Evolutionary conservation across 305 asterid genomes (phyloP).

Genomic region (Petunia hybrid): DNA sequence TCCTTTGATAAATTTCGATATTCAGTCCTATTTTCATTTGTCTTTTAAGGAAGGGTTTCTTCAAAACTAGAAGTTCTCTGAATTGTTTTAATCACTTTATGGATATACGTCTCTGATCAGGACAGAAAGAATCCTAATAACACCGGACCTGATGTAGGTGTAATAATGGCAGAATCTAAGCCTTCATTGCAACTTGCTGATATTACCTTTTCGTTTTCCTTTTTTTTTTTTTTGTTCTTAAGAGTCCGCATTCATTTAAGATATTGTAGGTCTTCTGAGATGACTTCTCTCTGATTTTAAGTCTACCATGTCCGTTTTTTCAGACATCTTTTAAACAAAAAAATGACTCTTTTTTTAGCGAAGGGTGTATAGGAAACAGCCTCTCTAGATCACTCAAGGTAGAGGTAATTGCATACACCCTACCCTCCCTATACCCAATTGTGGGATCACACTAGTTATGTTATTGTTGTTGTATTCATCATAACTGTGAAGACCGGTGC

Average conservation of each 20-base stretch:
- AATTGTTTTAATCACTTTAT: neutral
- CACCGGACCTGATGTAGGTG: neutral
- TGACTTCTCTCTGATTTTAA: neutral
- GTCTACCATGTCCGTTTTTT: neutral
- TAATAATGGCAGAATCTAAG: constrained; percentile 7
- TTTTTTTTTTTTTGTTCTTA: neutral
- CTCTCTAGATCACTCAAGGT: too few relatives aligned
- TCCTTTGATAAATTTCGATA: neutral
- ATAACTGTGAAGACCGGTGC: neutral
- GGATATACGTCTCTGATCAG: neutral
- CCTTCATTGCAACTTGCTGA: constrained; percentile 6
- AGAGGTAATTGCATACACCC: too few relatives aligned
- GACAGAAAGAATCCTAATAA: neutral
- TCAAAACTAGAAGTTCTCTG: constrained; percentile 5
- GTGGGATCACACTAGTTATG: too few relatives aligned
- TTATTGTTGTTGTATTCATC: neutral
- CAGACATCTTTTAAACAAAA: neutral
- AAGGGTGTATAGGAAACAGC: too few relatives aligned
- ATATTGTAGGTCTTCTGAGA: neutral
- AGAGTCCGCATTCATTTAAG: neutral
- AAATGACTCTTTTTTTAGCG: too few relatives aligned
- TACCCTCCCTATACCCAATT: too few relatives aligned
- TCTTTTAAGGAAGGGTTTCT: constrained; percentile 23
- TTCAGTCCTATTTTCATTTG: constrained; percentile 16
- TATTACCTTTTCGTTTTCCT: neutral